These are phyloP conservation scores for Puccinia triticina DNA, from an alignment of 1,284 basidiomycete genomes.

Conservation along the genomic window DNA sequence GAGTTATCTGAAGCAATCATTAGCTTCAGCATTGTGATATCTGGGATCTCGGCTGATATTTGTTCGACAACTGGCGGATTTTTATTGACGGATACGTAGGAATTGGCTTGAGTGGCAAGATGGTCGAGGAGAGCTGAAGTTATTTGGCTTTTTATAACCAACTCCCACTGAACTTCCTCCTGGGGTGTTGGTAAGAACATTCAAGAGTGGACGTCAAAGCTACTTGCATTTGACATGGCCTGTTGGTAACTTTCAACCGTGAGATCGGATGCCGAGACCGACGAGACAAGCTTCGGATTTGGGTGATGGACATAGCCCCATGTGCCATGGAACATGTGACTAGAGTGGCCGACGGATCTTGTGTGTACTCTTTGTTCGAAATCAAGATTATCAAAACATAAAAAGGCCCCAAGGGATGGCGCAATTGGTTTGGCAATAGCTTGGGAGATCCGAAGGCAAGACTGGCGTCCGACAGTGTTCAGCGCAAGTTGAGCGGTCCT, in stretches of 20 bases:
- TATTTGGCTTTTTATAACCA: not conserved
- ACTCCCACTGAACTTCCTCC: not conserved
- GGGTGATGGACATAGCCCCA: not conserved
- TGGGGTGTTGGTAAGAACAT: not conserved
- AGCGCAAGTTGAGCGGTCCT: not conserved
- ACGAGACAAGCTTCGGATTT: not conserved
- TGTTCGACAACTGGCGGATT: not conserved
- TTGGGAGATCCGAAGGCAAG: not conserved
- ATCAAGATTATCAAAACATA: constrained; percentile 4
- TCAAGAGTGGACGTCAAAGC: not conserved
- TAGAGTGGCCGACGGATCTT: not conserved
- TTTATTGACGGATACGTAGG: not conserved
- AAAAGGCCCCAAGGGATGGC: not conserved
- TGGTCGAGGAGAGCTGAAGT: not conserved
- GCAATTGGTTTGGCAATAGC: not conserved
- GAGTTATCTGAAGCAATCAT: too few relatives aligned
- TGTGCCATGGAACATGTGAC: not conserved
- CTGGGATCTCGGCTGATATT: not conserved
- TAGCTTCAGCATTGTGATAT: too few relatives aligned
- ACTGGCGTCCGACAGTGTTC: not conserved
- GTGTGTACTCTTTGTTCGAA: constrained; percentile 7
- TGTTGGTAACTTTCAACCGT: not conserved
- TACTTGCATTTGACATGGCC: too few relatives aligned
- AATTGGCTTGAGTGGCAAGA: not conserved
- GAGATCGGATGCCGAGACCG: not conserved